Evolutionary conservation across 768 basidiomycete species (phyloP).

Genomic region (Dacryopinax spathularia): DNA sequence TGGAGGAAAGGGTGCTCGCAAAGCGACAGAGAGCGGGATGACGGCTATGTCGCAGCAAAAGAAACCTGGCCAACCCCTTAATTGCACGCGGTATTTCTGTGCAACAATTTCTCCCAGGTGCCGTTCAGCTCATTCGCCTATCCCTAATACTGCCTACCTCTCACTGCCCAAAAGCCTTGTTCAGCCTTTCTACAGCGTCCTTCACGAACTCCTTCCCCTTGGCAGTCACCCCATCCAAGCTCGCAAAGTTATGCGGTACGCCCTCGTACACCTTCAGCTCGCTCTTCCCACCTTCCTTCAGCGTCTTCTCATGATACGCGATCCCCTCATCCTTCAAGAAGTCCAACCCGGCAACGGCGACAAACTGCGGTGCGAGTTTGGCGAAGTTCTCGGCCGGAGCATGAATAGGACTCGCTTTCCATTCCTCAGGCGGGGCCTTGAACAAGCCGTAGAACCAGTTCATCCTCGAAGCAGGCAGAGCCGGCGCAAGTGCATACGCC

Average conservation of each 20-base stretch:
- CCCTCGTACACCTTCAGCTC: slow-evolving; percentile 44
- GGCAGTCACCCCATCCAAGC: neutral
- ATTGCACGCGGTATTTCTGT: too few relatives aligned
- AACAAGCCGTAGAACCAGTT: slow-evolving; percentile 63
- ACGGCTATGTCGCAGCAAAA: too few relatives aligned
- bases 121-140: too few relatives aligned
- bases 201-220: neutral
- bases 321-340: slow-evolving; percentile 54
- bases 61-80: too few relatives aligned
- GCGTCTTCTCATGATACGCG: slow-evolving; percentile 45
- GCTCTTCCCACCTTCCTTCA: slow-evolving; percentile 36
- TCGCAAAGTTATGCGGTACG: slow-evolving; percentile 25
- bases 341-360: slow-evolving; percentile 51
- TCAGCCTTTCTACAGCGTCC: neutral
- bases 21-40: too few relatives aligned
- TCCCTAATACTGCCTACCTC: neutral
- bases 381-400: slow-evolving; percentile 42
- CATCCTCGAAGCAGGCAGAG: slow-evolving; percentile 52
- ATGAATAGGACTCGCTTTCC: slow-evolving; percentile 47
- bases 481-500: slow-evolving; percentile 42
- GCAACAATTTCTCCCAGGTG: too few relatives aligned
- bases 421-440: slow-evolving; percentile 44
- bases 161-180: neutral
- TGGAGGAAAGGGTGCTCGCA: too few relatives aligned
- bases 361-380: slow-evolving; percentile 43